Evolutionary conservation across 108 stramenopile species (phyloP).

Genomic region (Cyclotella sp.): DNA sequence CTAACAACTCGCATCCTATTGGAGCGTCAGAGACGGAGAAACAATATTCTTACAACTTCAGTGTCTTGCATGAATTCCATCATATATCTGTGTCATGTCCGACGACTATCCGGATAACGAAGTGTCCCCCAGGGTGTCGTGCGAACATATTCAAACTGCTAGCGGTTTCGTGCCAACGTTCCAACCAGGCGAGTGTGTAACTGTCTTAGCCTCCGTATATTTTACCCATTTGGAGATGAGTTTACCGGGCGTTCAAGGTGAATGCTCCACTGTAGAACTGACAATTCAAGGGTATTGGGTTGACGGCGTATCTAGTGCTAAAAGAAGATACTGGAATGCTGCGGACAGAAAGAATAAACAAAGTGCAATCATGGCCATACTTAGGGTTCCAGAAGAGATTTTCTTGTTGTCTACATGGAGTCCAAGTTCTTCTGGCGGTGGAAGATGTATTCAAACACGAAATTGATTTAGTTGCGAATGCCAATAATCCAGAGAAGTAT

Average conservation of each 20-base stretch:
- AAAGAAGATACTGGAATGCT: neutral
- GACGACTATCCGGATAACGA: neutral
- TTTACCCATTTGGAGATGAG: constrained; percentile 27
- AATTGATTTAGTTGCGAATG: constrained; percentile 27
- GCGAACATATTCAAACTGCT: constrained; percentile 34
- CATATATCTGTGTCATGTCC: constrained; percentile 39
- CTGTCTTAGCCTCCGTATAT: constrained; percentile 43
- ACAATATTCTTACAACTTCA: neutral
- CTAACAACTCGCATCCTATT: neutral
- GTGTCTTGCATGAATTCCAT: constrained; percentile 43
- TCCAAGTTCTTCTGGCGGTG: constrained; percentile 10
- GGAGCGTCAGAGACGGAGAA: neutral
- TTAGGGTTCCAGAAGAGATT: constrained; percentile 33
- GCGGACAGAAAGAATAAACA: constrained; percentile 15
- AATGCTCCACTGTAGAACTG: constrained; percentile 34
- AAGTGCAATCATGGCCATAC: constrained; percentile 31
- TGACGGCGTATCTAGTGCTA: neutral
- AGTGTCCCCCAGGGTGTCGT: neutral
- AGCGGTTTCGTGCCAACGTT: constrained; percentile 46
- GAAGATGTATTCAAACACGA: constrained; percentile 45
- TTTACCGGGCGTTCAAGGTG: neutral
- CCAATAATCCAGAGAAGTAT: neutral
- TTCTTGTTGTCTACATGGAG: constrained; percentile 23
- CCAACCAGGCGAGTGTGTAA: constrained; percentile 38
- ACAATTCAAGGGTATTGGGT: constrained; percentile 47